A percentile compares a stretch with the other conserved stretches of the same genome.
Evolutionary conservation across 345 rosid species (phyloP).

Genomic region (Viola odorata): DNA sequence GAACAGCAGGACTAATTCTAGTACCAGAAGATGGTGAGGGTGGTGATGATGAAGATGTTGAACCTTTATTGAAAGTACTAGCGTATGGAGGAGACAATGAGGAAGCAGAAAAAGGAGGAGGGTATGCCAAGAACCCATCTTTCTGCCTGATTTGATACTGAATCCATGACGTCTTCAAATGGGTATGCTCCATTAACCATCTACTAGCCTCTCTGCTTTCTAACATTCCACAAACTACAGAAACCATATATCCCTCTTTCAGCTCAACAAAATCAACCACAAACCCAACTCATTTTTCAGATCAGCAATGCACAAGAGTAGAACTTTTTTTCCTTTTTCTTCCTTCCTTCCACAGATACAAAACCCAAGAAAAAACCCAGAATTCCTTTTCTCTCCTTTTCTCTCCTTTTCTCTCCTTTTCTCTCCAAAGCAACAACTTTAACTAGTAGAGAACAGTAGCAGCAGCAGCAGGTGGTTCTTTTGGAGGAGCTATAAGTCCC

Average conservation of each 20-base stretch:
- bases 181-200: constrained; percentile 20
- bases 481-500: background rate
- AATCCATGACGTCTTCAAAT: constrained; percentile 23
- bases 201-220: constrained; percentile 3
- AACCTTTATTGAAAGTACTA: constrained; percentile 11
- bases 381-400: background rate
- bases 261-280: constrained; percentile 5
- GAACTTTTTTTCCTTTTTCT: too few species aligned
- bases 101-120: constrained; percentile 17
- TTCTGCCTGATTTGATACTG: constrained; percentile 11
- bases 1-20: constrained; percentile 26
- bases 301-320: constrained; percentile 1
- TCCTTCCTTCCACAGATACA: background rate
- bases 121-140: constrained; percentile 14
- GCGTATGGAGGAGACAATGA: constrained; percentile 8
- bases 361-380: constrained; percentile 13
- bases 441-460: background rate
- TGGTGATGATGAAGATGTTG: constrained; percentile 5
- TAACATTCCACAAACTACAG: constrained; percentile 10
- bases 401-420: too few species aligned
- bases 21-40: constrained; percentile 17
- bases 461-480: background rate
- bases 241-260: background rate
- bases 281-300: constrained; percentile 10
- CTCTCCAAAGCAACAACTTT: background rate